A percentile compares a stretch with the other conserved stretches of the same genome.
phyloP scores from a whole-genome alignment of 2,329 filamentous ascomycete genomes.

The Diaporthe batatas region DNA sequence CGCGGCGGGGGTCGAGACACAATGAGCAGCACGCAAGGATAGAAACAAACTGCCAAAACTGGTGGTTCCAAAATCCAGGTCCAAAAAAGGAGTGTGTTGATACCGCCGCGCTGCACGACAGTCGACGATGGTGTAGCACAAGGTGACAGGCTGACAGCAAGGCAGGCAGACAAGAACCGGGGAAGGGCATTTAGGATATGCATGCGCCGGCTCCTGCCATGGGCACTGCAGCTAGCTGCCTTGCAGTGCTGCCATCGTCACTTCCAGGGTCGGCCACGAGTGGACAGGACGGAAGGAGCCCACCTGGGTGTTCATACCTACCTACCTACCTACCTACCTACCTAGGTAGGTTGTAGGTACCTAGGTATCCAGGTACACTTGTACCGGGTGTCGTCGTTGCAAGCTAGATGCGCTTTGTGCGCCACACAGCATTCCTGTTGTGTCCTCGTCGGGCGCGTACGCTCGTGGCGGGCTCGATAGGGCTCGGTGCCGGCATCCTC shows the following conservation, averaged over 20 bases:
- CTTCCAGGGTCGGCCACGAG: not conserved
- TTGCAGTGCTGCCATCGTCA: not conserved
- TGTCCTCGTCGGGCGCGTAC: not conserved
- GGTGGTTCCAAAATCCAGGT: slow-evolving; percentile 43
- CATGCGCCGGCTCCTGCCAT: not conserved
- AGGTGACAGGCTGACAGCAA: slow-evolving; percentile 1
- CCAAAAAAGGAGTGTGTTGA: slow-evolving; percentile 39
- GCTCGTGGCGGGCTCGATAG: not conserved
- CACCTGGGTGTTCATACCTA: too few relatives aligned
- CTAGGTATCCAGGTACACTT: not conserved
- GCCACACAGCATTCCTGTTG: not conserved
- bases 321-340: not conserved
- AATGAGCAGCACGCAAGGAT: slow-evolving; percentile 1
- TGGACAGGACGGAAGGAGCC: not conserved
- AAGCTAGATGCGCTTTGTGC: not conserved
- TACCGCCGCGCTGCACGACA: not conserved
- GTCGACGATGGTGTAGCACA: slow-evolving; percentile 4
- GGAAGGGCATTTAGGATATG: not conserved
- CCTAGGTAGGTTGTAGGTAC: not conserved
- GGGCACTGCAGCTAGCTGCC: not conserved
- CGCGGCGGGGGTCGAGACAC: not conserved
- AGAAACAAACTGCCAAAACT: slow-evolving; percentile 40
- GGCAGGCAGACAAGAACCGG: not conserved
- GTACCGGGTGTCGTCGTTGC: not conserved
- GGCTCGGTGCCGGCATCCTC: not conserved